Evolutionary conservation across 2,329 filamentous ascomycete species (phyloP).

Genomic region (Scedosporium minutisporum): DNA sequence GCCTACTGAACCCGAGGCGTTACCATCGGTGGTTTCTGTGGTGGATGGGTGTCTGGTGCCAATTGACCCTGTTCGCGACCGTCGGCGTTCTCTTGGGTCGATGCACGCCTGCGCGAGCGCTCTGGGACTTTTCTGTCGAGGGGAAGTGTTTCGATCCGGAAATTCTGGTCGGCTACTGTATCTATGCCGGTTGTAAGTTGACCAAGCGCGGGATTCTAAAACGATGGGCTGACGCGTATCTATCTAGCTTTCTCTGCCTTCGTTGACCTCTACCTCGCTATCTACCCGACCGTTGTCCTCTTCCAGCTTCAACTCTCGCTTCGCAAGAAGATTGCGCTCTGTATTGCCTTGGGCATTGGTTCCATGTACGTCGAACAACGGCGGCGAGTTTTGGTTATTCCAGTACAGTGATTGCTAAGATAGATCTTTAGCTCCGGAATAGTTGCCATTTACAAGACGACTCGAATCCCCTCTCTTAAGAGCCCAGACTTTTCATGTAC

Average conservation of each 20-base stretch:
- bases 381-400: not conserved
- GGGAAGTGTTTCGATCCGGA: conserved; percentile 11
- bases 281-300: conserved; percentile 29
- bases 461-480: conserved; percentile 15
- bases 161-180: conserved; percentile 9
- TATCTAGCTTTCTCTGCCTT: conserved; percentile 22
- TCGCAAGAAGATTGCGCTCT: conserved; percentile 29
- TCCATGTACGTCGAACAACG: conserved; percentile 18
- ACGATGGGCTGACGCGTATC: not conserved
- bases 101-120: conserved; percentile 14
- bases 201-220: too few species aligned
- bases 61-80: conserved; percentile 11
- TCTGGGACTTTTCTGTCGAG: conserved; percentile 14
- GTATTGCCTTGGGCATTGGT: conserved; percentile 26
- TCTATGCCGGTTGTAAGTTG: conserved; percentile 2
- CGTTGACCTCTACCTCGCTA: conserved; percentile 30
- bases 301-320: conserved; percentile 25
- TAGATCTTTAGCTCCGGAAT: conserved; percentile 13
- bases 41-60: conserved; percentile 11
- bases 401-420: not conserved
- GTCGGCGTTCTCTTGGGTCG: conserved; percentile 15
- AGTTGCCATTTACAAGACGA: conserved; percentile 22
- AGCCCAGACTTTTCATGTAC: conserved; percentile 18
- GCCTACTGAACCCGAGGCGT: conserved; percentile 16
- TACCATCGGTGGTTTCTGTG: conserved; percentile 14